These are phyloP conservation scores for Umbelopsis sp. DNA, from an alignment of 192 early-diverging fungal species.

Conservation along the genomic window DNA sequence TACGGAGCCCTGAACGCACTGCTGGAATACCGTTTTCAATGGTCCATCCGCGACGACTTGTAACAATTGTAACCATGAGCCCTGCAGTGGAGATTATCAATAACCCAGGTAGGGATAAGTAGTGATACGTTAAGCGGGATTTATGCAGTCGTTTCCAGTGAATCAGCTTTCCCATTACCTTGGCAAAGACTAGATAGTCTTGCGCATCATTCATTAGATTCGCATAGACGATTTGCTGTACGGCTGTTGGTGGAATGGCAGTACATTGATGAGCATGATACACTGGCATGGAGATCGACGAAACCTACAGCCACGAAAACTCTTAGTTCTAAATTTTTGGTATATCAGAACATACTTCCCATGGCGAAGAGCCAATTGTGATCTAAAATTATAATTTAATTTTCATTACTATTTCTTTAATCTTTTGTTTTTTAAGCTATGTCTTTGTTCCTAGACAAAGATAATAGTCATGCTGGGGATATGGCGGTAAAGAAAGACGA, in stretches of 20 bases:
- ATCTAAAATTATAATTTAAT: no score
- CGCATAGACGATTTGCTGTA: constrained; percentile 9
- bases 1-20: neutral
- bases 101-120: neutral
- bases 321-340: no score
- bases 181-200: constrained; percentile 5
- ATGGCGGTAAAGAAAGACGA: no score
- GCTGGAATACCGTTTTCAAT: constrained; percentile 1
- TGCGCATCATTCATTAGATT: constrained; percentile 11
- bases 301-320: no score
- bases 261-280: constrained; percentile 14
- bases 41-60: constrained; percentile 1
- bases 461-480: no score
- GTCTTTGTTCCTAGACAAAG: no score
- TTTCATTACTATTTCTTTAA: no score
- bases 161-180: neutral
- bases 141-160: no score
- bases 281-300: neutral
- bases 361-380: no score
- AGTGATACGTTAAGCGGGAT: no score
- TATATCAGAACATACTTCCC: no score
- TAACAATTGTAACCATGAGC: constrained; percentile 1
- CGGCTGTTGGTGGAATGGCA: constrained; percentile 4
- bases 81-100: neutral
- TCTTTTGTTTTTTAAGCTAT: no score